phyloP scores from a whole-genome alignment of 2,329 filamentous ascomycete genomes.

The Metarhizium sp. region DNA sequence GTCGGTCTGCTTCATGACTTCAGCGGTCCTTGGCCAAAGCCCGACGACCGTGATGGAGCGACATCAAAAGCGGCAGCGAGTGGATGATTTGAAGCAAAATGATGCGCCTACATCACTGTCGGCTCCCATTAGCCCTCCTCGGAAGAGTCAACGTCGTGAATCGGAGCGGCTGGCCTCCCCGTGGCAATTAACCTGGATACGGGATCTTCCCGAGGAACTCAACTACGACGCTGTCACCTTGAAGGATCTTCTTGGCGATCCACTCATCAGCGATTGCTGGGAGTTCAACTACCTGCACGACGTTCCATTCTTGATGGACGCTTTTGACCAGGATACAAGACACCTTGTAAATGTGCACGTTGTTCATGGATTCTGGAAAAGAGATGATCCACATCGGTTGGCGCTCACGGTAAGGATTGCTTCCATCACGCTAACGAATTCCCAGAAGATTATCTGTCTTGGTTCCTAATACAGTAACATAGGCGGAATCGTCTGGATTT shows the following conservation, averaged over 20 bases:
- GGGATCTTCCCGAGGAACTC: conserved; percentile 45
- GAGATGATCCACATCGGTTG: conserved; percentile 50
- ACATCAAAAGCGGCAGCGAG: conserved; percentile 21
- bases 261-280: conserved; percentile 63
- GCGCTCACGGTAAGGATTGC: conserved; percentile 41
- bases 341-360: conserved; percentile 42
- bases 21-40: not conserved
- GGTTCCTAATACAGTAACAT: not conserved
- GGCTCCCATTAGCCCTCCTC: conserved; percentile 38
- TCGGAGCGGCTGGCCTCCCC: conserved; percentile 44
- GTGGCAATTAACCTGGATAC: conserved; percentile 61
- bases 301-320: conserved; percentile 43
- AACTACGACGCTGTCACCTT: conserved; percentile 61
- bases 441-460: not conserved
- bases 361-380: conserved; percentile 57
- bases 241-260: conserved; percentile 61
- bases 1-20: not conserved
- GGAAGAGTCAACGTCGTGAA: conserved; percentile 18
- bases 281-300: conserved; percentile 62
- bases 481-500: conserved; percentile 39
- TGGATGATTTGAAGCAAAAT: conserved; percentile 3
- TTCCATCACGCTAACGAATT: not conserved
- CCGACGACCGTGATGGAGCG: conserved; percentile 18
- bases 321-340: conserved; percentile 42
- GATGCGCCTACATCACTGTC: conserved; percentile 17